Base-by-base conservation (phyloP, 805 yeast genomes). In the Pichia sporocuriosa region DNA sequence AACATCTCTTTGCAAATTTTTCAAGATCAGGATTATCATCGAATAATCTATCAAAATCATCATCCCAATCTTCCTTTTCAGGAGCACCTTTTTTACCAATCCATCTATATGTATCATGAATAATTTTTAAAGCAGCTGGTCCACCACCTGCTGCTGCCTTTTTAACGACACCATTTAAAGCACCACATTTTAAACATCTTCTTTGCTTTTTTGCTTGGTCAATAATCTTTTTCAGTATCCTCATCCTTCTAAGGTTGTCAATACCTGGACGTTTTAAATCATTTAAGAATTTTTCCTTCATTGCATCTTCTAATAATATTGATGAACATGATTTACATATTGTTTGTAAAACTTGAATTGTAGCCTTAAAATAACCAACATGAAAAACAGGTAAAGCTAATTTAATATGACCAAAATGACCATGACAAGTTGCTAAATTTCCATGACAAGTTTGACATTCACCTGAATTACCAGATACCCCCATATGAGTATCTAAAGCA, bases 191-290 rank as follows among this genome's bases (percentile, higher is more conserved):
- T 25, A 87, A 66, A 61, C 99, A 93, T 53, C 95, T 70, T 56
- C 98, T 75, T 65, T 89, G 97, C 55, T 93, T 93, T 55, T 89
- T 88, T 63, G 97, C 88, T 69, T 90, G 97, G 45, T 89, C 97
- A 49, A 82, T 66, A 45, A 93, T 73, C 54, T 77, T 77, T 63
- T 84, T 90, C 52, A 93, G 67, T 43, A 87, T 77, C 52, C 79
- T 83, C 97, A 93, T 90, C 55, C 97, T 75, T 54, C 95, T 77
- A 55, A 93, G 69, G 58, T 93, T 93, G 62, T 93, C 98, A 42
- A 85, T 73, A 27, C 83, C 84, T 1, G 96, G 96, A 51, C 86
- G 73, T 52, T 95, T 78, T 47, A 93, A 70, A 49, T 93, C 97
- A n/a, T 62, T 60, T 48, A 84, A 61, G 57, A 81, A 89, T 49